phyloP scores from a whole-genome alignment of 495 filamentous ascomycete genomes.

The Hapsidospora chrysogenum region DNA sequence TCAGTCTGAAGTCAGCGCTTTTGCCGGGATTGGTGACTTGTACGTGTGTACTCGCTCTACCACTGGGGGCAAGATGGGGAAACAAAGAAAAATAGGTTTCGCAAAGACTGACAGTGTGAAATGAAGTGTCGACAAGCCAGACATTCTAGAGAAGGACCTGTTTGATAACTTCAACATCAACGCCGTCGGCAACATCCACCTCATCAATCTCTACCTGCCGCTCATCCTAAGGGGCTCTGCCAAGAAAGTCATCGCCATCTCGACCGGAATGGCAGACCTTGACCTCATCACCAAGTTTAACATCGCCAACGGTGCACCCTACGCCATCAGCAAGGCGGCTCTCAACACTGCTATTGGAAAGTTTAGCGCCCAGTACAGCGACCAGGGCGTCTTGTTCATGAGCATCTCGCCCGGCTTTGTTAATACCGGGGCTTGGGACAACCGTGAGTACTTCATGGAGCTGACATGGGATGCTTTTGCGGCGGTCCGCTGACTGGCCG shows the following conservation, averaged over 20 bases:
- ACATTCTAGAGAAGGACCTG: conserved; percentile 11
- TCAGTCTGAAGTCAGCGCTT: neutral
- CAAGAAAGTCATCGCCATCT: conserved; percentile 41
- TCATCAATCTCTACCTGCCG: conserved; percentile 35
- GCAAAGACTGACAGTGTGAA: neutral
- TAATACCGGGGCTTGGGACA: conserved; percentile 9
- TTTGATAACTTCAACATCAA: conserved; percentile 24
- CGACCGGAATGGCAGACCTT: conserved; percentile 26
- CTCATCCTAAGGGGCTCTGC: conserved; percentile 27
- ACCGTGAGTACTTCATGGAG: neutral
- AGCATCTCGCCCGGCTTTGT: conserved; percentile 13
- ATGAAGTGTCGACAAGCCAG: conserved; percentile 10
- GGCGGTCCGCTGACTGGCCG: neutral
- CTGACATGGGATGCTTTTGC: conserved; percentile 1
- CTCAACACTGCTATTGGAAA: conserved; percentile 23
- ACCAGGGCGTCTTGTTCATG: conserved; percentile 32
- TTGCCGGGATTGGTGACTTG: neutral
- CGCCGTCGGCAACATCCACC: conserved; percentile 27
- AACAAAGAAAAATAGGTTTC: no score
- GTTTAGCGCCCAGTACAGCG: conserved; percentile 29
- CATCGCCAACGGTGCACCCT: conserved; percentile 7
- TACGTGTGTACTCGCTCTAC: neutral
- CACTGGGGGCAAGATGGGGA: no score
- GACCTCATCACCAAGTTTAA: conserved; percentile 10
- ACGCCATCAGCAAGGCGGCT: conserved; percentile 16